phyloP scores from a whole-genome alignment of 495 filamentous ascomycete genomes.

The Antarctomyces pellizariae region DNA sequence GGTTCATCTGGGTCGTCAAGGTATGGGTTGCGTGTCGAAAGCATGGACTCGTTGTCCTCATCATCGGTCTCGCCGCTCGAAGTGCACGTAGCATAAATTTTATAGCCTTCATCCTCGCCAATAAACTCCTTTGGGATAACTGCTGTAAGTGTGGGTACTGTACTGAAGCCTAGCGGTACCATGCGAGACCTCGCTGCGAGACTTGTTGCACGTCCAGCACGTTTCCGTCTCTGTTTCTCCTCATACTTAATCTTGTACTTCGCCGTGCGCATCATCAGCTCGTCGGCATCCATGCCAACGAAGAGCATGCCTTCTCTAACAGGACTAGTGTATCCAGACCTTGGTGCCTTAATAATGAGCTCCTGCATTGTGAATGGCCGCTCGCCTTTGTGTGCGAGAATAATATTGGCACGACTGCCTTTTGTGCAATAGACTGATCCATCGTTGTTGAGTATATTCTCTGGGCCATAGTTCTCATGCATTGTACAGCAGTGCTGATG shows the following conservation, averaged over 20 bases:
- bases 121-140: too few species aligned
- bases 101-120: too few species aligned
- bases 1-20: too few species aligned
- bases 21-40: too few species aligned
- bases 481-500: slow-evolving; percentile 24
- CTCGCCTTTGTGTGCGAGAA: slow-evolving; percentile 55
- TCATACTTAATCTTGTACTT: slow-evolving; percentile 58
- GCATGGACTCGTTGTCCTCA: too few species aligned
- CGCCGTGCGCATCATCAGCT: slow-evolving; percentile 48
- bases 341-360: slow-evolving; percentile 70
- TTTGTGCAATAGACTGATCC: slow-evolving; percentile 74
- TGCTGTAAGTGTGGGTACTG: too few species aligned
- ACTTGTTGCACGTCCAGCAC: too few species aligned
- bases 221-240: too few species aligned
- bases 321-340: slow-evolving; percentile 56
- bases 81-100: too few species aligned
- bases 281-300: slow-evolving; percentile 59
- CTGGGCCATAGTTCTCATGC: slow-evolving; percentile 33
- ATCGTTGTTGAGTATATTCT: slow-evolving; percentile 69
- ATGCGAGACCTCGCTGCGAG: too few species aligned
- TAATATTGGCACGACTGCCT: slow-evolving; percentile 57
- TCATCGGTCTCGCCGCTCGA: too few species aligned
- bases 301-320: slow-evolving; percentile 90
- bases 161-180: too few species aligned
- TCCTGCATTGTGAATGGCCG: slow-evolving; percentile 62